Evolutionary conservation across 1,139 yeast genomes (phyloP).

Genomic region (Diutina rugosa): DNA sequence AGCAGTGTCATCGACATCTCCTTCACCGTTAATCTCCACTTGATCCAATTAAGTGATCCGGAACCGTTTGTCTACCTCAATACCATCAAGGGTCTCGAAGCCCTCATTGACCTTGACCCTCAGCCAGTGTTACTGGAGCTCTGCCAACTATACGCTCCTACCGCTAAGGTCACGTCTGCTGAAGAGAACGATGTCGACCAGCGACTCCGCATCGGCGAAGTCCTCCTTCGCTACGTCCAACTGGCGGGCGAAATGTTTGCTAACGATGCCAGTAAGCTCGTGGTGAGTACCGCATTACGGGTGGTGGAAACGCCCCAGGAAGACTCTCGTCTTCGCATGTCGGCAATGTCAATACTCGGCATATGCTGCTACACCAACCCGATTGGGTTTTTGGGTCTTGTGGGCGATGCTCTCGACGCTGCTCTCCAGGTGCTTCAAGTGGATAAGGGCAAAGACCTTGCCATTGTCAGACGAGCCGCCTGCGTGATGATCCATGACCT

Average conservation of each 20-base stretch:
- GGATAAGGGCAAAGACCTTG: conserved; percentile 33
- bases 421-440: conserved; percentile 58
- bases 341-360: conserved; percentile 76
- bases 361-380: conserved; percentile 50
- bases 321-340: conserved; percentile 64
- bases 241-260: conserved; percentile 32
- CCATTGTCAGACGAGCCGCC: conserved; percentile 64
- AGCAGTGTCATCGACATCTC: conserved; percentile 40
- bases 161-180: conserved; percentile 10
- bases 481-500: conserved; percentile 58
- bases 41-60: conserved; percentile 54
- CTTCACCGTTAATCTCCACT: conserved; percentile 47
- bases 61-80: conserved; percentile 84
- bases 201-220: conserved; percentile 70
- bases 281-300: conserved; percentile 21
- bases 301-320: conserved; percentile 18
- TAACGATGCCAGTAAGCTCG: conserved; percentile 19
- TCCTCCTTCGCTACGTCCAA: conserved; percentile 47
- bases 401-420: conserved; percentile 58
- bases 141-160: conserved; percentile 21
- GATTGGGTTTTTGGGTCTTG: conserved; percentile 30
- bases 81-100: conserved; percentile 65
- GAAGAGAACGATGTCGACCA: conserved; percentile 40
- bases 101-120: conserved; percentile 36
- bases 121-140: conserved; percentile 25